Conservation (phyloP, 805 yeast genomes). For the Starmerella bombi region DNA sequence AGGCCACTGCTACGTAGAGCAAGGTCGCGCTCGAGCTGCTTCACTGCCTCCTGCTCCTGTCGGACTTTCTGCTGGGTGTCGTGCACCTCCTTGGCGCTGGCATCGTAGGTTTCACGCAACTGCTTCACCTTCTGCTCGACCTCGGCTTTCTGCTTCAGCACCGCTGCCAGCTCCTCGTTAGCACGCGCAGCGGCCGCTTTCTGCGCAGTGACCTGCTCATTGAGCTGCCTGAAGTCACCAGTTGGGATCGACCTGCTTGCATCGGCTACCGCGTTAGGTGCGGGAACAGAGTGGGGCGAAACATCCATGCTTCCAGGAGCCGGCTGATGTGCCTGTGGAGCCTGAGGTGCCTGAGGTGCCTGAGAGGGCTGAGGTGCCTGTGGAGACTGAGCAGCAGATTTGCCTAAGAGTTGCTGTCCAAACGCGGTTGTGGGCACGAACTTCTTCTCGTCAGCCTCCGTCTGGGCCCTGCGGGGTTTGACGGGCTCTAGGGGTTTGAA, state of each 20-base stretch:
- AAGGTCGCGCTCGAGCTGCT: constrained; percentile 21
- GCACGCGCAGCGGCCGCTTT: constrained; percentile 30
- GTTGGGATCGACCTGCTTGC: background rate
- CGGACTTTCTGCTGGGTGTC: constrained; percentile 49
- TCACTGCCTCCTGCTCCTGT: constrained; percentile 44
- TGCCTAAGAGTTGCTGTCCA: constrained; percentile 65
- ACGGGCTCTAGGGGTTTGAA: constrained; percentile 19
- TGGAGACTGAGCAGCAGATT: constrained; percentile 23
- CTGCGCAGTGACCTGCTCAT: constrained; percentile 7
- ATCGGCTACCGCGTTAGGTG: background rate
- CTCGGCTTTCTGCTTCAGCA: constrained; percentile 52
- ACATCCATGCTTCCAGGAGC: too few relatives aligned
- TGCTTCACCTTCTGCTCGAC: constrained; percentile 58
- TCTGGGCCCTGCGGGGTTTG: constrained; percentile 5
- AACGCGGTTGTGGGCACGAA: constrained; percentile 77
- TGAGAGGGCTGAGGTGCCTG: background rate
- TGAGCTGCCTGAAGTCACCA: too few relatives aligned
- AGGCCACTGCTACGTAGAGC: constrained; percentile 21
- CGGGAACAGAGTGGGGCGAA: background rate
- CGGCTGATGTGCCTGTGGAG: too few relatives aligned
- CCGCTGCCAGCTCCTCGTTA: constrained; percentile 59
- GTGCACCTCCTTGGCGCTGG: constrained; percentile 62
- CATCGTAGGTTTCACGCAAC: constrained; percentile 58
- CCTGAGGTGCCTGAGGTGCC: background rate
- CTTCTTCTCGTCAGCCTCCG: constrained; percentile 14